These are phyloP conservation scores for Triticum urartu DNA, from an alignment of 176 grass and related monocot genomes.

Conservation along the genomic window DNA sequence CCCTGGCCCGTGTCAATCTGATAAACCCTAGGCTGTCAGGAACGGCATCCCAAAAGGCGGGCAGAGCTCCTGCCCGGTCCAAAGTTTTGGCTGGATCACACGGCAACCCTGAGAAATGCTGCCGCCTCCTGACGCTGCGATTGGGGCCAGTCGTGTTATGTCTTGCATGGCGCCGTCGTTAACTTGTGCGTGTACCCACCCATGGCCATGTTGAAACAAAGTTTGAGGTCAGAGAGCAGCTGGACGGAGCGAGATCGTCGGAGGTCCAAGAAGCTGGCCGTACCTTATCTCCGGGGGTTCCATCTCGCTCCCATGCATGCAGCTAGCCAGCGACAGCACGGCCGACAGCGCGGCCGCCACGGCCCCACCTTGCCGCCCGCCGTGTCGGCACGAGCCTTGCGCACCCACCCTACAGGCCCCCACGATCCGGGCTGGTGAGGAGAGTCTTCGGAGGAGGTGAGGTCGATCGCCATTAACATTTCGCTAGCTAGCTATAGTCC, in stretches of 20 bases:
- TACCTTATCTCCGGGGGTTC: neutral
- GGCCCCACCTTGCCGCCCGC: conserved; percentile 17
- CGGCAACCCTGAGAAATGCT: neutral
- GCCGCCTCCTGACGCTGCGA: neutral
- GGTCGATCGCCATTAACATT: neutral
- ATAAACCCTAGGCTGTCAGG: neutral
- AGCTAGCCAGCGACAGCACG: conserved; percentile 1
- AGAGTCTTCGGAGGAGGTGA: neutral
- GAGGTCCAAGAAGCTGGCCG: too few relatives aligned
- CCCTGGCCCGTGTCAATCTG: neutral
- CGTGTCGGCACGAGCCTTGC: conserved; percentile 22
- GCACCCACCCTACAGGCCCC: neutral
- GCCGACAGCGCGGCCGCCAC: neutral
- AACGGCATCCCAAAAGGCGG: neutral
- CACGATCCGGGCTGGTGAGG: neutral
- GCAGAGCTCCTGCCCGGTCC: conserved; percentile 22
- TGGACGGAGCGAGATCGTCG: neutral
- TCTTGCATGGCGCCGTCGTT: conserved; percentile 12
- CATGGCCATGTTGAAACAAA: neutral
- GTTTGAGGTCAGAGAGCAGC: neutral
- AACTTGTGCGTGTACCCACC: neutral
- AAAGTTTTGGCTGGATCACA: neutral
- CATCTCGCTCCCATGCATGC: neutral
- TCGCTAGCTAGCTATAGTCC: neutral
- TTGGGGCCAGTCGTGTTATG: too few relatives aligned